Evolutionary conservation across 225 moss, liverwort and hornwort species (phyloP), one percentile per base, ranked within the genome.

Genomic region (Marchantia polymorpha): DNA sequence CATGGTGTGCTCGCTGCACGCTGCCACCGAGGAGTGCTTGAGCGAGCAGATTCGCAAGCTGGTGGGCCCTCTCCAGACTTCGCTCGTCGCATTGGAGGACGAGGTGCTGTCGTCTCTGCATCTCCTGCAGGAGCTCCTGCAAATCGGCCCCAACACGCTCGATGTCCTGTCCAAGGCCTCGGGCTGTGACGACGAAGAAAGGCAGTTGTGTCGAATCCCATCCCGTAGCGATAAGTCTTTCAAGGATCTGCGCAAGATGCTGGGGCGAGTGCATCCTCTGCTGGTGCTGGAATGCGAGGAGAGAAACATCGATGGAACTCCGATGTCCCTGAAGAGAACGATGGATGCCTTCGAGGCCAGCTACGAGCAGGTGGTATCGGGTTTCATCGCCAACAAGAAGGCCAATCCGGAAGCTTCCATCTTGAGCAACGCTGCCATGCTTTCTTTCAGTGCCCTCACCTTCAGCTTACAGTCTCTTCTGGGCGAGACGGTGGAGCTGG

Each of bases 21-120:
- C 76, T 52, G 79, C 85, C 30, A 76, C 79, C 1, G 85, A 85
- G 71, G 85, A 85, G 54, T 85, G 85, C 58, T 56, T 85, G 64
- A 79, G 61, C 12, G 79, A 82, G 54, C 85, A 82, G 48, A 82
- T 85, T 10, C 82, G 75, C 64, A 77, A 11, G 56, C 61, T 85
- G 39, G 82, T 82, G 30, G 82, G 26, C 30, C 85, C 85, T 71
- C 85, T 85, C 12, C 85, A 82, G 76, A 76, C 70, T 25, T 79
- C 82, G 19, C 67, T 85, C 22, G 54, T 29, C 11, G 82, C 85
- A 64, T 73, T 85, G 76, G 76, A 85, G 52, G 79, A 79, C 16
- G 85, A 85, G 52, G 85, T 85, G 17, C 54, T 82, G 48, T 82
- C 82, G 26, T 85, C 85, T 39, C 72, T 85, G 66, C 71, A 85